These are phyloP conservation scores for Digitaria exilis DNA, from an alignment of 202 grass and related monocot species.

Conservation along the genomic window DNA sequence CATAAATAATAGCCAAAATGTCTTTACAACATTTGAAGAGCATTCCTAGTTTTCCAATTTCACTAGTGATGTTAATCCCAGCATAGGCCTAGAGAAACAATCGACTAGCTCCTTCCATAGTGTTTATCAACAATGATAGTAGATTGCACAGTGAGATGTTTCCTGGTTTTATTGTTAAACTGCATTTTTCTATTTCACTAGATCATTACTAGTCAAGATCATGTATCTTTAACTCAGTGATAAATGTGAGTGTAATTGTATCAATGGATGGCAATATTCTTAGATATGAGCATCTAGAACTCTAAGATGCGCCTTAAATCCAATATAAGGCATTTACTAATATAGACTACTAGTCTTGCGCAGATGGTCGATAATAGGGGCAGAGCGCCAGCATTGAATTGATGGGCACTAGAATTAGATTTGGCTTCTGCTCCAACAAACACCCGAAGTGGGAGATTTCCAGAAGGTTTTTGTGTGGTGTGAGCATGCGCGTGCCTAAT, in stretches of 20 bases:
- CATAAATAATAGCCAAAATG: not conserved
- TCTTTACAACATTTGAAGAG: not conserved
- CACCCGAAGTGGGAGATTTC: not conserved
- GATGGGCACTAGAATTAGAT: not conserved
- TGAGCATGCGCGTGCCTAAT: not conserved
- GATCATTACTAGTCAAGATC: not conserved
- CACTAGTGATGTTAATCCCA: not conserved
- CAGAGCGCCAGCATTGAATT: not conserved
- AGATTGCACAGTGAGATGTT: not conserved
- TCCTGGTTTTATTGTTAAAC: not conserved
- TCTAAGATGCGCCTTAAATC: not conserved
- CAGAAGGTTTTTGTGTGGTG: not conserved
- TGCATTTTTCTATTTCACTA: not conserved
- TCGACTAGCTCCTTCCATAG: not conserved
- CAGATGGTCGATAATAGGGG: not conserved
- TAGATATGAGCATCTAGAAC: not conserved
- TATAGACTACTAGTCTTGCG: not conserved
- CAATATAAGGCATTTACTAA: not conserved
- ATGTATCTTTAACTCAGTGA: not conserved
- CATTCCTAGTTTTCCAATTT: not conserved
- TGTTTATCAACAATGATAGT: not conserved
- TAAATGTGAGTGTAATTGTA: not conserved
- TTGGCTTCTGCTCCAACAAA: not conserved
- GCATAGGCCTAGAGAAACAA: not conserved
- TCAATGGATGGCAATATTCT: not conserved